phyloP scores from a whole-genome alignment of 805 yeast species.

The Clavispora phyllophila region DNA sequence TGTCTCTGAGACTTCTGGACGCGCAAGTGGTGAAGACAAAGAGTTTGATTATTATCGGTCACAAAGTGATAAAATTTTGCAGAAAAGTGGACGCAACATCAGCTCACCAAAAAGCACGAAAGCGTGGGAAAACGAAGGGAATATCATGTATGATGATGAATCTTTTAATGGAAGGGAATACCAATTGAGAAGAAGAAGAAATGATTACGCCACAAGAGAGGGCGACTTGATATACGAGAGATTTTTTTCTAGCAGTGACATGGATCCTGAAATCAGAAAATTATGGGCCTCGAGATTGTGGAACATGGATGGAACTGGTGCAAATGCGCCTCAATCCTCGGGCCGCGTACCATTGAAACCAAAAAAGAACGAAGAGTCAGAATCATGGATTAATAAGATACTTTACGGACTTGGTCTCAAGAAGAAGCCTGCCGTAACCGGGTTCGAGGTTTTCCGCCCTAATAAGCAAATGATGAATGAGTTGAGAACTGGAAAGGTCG shows the following conservation, averaged over 20 bases:
- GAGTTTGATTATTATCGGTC: slow-evolving; percentile 14
- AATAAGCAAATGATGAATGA: slow-evolving; percentile 17
- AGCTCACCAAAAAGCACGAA: neutral
- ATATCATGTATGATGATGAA: neutral
- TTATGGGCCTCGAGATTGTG: slow-evolving; percentile 46
- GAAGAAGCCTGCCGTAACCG: slow-evolving; percentile 8
- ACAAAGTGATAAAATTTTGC: slow-evolving; percentile 8
- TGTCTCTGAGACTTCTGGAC: neutral
- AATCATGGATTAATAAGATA: neutral
- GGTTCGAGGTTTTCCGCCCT: slow-evolving; percentile 35
- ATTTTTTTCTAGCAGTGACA: slow-evolving; percentile 32
- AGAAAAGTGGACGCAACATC: neutral
- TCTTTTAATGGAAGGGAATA: neutral
- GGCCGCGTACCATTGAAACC: neutral
- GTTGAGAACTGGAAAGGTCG: neutral
- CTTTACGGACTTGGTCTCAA: neutral
- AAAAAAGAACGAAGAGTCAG: slow-evolving; percentile 2
- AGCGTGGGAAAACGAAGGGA: neutral
- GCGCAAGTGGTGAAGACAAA: slow-evolving; percentile 2
- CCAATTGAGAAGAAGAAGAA: slow-evolving; percentile 11
- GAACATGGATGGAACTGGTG: slow-evolving; percentile 1
- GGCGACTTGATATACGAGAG: slow-evolving; percentile 49
- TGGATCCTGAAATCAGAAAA: slow-evolving; percentile 48
- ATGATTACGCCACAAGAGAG: slow-evolving; percentile 57
- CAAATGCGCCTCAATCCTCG: neutral